Evolutionary conservation across 1,139 yeast genomes (phyloP).

Genomic region (Yueomyces sp.): DNA sequence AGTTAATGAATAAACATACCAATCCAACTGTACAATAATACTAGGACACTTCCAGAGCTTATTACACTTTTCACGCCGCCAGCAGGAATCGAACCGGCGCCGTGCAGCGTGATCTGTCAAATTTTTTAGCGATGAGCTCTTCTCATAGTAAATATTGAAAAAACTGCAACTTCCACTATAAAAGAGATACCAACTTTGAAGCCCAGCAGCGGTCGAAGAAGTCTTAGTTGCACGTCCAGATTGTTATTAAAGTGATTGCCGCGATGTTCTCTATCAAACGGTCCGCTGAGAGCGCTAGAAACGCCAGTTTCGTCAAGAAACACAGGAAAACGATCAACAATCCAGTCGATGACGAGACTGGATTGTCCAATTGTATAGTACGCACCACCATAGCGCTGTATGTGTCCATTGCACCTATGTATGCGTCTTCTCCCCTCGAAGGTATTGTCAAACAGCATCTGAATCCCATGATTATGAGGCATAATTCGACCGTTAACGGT

Average conservation of each 20-base stretch:
- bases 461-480: slow-evolving; percentile 81
- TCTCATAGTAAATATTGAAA: too few relatives aligned
- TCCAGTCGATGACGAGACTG: slow-evolving; percentile 17
- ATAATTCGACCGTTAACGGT: slow-evolving; percentile 61
- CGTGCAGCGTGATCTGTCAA: too few relatives aligned
- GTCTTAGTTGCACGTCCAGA: too few relatives aligned
- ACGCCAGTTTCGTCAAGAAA: slow-evolving; percentile 16
- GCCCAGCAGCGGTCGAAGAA: too few relatives aligned
- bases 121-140: too few relatives aligned
- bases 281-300: slow-evolving; percentile 10
- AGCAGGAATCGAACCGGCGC: too few relatives aligned
- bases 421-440: slow-evolving; percentile 49
- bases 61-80: too few relatives aligned
- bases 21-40: too few relatives aligned
- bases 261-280: slow-evolving; percentile 14
- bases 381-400: slow-evolving; percentile 51
- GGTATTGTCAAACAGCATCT: slow-evolving; percentile 82
- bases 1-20: too few relatives aligned
- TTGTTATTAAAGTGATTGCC: background rate
- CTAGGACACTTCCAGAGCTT: too few relatives aligned
- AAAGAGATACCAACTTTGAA: too few relatives aligned
- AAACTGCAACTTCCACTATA: too few relatives aligned
- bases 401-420: slow-evolving; percentile 78
- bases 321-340: slow-evolving; percentile 18
- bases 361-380: slow-evolving; percentile 22